Conservation (phyloP, 2,329 filamentous ascomycete species). For the Fusarium multiceps region DNA sequence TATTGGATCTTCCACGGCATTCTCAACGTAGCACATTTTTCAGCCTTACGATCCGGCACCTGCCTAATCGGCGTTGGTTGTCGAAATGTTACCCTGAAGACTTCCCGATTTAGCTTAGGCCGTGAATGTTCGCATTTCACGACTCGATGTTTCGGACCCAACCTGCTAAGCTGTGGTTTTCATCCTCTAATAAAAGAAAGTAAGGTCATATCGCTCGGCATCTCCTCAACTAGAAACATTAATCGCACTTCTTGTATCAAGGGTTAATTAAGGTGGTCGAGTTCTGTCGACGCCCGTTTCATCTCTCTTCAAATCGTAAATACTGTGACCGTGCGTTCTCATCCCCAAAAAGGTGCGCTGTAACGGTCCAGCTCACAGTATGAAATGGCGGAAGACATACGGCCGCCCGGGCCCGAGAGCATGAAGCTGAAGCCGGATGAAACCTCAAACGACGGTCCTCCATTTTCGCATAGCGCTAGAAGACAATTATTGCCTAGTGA, state of each 20-base stretch:
- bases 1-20: no score
- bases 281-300: background rate
- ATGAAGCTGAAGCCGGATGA: background rate
- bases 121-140: background rate
- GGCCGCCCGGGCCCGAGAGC: background rate
- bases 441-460: background rate
- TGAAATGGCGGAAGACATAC: fast-evolving
- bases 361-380: background rate
- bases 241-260: background rate
- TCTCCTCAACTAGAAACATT: background rate
- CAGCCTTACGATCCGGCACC: no score
- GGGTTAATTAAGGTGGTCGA: background rate
- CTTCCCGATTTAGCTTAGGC: background rate
- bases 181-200: background rate
- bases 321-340: background rate
- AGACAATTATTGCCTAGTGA: background rate
- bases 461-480: background rate
- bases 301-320: background rate
- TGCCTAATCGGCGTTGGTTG: no score
- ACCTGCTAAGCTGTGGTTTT: background rate
- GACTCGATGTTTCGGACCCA: background rate
- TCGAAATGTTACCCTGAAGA: background rate
- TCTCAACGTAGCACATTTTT: background rate
- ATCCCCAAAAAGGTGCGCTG: background rate
- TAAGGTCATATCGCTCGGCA: background rate